Evolutionary conservation across 495 filamentous ascomycete species (phyloP).

Genomic region (Aspergillus sparsus): DNA sequence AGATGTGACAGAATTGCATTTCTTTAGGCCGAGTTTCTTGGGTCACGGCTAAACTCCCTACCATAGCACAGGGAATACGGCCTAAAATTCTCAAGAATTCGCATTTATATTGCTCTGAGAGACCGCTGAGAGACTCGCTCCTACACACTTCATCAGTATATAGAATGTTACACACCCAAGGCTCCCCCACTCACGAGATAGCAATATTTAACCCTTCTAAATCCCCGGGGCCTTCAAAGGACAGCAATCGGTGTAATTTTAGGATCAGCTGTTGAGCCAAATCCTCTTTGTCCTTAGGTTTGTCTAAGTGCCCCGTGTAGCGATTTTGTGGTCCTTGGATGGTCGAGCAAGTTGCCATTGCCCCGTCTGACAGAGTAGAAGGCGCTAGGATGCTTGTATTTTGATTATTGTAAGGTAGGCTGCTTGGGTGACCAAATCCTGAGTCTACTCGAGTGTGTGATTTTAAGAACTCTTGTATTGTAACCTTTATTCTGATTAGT

Average conservation of each 20-base stretch:
- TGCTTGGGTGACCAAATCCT: not conserved
- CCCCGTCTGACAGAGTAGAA: not conserved
- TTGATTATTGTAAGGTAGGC: not conserved
- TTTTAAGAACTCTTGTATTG: conserved; percentile 26
- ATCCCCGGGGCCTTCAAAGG: conserved; percentile 17
- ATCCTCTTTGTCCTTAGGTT: conserved; percentile 6
- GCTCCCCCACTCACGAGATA: conserved; percentile 33
- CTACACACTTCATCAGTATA: conserved; percentile 17
- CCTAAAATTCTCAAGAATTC: conserved; percentile 39
- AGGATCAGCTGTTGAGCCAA: conserved; percentile 26
- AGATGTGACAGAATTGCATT: conserved; percentile 38
- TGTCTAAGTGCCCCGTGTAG: conserved; percentile 22
- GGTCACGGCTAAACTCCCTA: conserved; percentile 27
- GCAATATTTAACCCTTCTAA: conserved; percentile 30
- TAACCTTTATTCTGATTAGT: conserved; percentile 29
- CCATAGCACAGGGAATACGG: conserved; percentile 47
- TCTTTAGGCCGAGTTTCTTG: conserved; percentile 23
- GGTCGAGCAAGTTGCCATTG: conserved; percentile 14
- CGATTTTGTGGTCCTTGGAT: conserved; percentile 32
- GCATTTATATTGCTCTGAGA: conserved; percentile 34
- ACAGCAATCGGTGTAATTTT: conserved; percentile 25
- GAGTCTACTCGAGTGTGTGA: not conserved
- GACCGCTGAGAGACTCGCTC: conserved; percentile 29
- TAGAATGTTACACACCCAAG: conserved; percentile 10
- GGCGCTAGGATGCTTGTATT: conserved; percentile 3